These are phyloP conservation scores for Prunus armeniaca DNA, from an alignment of 306 rosid genomes.

Conservation along the genomic window DNA sequence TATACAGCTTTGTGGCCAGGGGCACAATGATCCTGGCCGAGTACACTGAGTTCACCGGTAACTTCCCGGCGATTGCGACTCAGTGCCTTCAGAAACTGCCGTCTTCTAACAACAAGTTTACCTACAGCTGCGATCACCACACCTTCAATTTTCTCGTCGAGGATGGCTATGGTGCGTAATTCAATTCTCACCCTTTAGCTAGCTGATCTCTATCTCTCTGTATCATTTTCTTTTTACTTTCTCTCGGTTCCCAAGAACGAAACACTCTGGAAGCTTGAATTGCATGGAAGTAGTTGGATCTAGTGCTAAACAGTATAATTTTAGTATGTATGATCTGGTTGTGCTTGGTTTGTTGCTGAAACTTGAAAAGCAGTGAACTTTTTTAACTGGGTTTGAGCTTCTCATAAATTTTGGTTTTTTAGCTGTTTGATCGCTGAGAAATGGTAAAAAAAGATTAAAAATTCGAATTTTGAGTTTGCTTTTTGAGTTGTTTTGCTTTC, in stretches of 20 bases:
- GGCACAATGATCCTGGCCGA: conserved; percentile 91
- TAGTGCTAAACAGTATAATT: conserved; percentile 7
- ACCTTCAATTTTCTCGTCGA: conserved; percentile 84
- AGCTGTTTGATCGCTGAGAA: conserved; percentile 2
- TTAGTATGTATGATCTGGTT: conserved; percentile 4
- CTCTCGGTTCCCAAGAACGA: neutral
- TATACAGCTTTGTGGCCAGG: conserved; percentile 87
- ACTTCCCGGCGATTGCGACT: conserved; percentile 89
- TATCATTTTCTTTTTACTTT: conserved; percentile 4
- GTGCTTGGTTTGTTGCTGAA: conserved; percentile 6
- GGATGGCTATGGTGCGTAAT: conserved; percentile 70
- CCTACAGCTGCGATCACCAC: conserved; percentile 84
- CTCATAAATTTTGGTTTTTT: conserved; percentile 4
- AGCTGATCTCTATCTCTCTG: conserved; percentile 7
- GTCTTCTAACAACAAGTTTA: conserved; percentile 85
- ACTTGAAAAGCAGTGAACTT: conserved; percentile 8
- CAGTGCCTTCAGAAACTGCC: conserved; percentile 87
- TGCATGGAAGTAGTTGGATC: conserved; percentile 40
- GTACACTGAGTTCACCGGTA: conserved; percentile 91
- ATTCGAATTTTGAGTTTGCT: conserved; percentile 3
- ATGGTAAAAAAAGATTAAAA: neutral
- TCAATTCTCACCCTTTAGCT: neutral
- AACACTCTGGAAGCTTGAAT: conserved; percentile 10
- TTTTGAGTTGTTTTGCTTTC: neutral
- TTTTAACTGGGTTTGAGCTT: conserved; percentile 19